Evolutionary conservation across 805 yeast genomes (phyloP), one percentile per base, ranked within the genome.

Genomic region (Limtongozyma cylindracea): DNA sequence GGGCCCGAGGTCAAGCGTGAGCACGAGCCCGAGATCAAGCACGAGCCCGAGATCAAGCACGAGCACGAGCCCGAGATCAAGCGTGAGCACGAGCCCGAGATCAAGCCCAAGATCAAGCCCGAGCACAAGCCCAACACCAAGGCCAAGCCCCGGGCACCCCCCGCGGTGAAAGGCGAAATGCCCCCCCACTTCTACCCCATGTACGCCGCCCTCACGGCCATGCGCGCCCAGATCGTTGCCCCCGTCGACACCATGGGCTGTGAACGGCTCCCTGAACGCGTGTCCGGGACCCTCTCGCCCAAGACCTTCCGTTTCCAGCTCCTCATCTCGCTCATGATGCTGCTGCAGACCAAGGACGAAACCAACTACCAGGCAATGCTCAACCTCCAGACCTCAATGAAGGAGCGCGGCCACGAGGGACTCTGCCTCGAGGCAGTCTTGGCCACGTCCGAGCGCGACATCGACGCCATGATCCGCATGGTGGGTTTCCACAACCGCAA

Each of bases 211-310:
- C 49, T 80, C 16, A 64, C 66, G 24, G 45, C 42, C 12, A 73
- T 78, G 88, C 52, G 95, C 27, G 32, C 53, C 3, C 50, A 53
- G 22, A 53, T 70, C 9, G 41, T 45, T n/a, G 65, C 95, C 0
- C 94, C 95, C 0, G 95, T 82, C 2, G 95, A 82, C 37, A 54
- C 66, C 0, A 65, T 76, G 59, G 95, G 95, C 5, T 78, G 93
- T 39, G 80, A 72, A 12, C 50, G 53, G 14, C 50, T 61, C 21
- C 62, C 67, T 0, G 45, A 48, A 12, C 40, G 53, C 4, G 46
- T 61, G 10, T 43, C 38, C 9, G 52, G 53, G 2, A 34, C 35
- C 6, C 24, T 56, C 6, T 39, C 45, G 14, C 62, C 65, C 2
- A 35, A 38, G 10, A 30, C 42, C 1, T 61, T 43, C 34, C 51